These are phyloP conservation scores for Hirschfeldia incana DNA, from an alignment of 345 rosid genomes.

Conservation along the genomic window DNA sequence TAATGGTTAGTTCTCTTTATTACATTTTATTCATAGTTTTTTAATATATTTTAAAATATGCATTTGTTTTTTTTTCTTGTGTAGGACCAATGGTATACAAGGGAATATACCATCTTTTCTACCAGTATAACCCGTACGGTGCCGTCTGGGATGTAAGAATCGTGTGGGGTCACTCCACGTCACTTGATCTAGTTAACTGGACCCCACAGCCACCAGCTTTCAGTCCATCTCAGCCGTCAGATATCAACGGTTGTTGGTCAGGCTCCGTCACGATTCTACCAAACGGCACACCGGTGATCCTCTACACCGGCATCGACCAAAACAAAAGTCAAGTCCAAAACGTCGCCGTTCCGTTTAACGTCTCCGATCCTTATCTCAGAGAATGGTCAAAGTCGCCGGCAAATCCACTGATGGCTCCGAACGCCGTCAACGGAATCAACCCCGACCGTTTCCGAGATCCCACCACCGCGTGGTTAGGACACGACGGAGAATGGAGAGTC, in stretches of 20 bases:
- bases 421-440: slow-evolving; percentile 35
- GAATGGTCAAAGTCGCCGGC: slow-evolving; percentile 62
- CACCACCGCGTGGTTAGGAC: slow-evolving; percentile 66
- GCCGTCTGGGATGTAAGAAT: slow-evolving; percentile 60
- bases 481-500: slow-evolving; percentile 33
- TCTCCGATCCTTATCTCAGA: slow-evolving; percentile 62
- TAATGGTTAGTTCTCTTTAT: slow-evolving; percentile 55
- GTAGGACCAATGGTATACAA: slow-evolving; percentile 71
- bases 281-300: slow-evolving; percentile 48
- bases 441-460: slow-evolving; percentile 73
- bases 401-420: slow-evolving; percentile 60
- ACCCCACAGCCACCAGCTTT: slow-evolving; percentile 53
- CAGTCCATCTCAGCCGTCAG: slow-evolving; percentile 53
- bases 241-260: slow-evolving; percentile 71
- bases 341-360: slow-evolving; percentile 55
- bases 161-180: slow-evolving; percentile 88
- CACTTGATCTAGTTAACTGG: slow-evolving; percentile 71
- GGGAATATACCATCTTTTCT: slow-evolving; percentile 70
- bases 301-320: slow-evolving; percentile 64
- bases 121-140: slow-evolving; percentile 66
- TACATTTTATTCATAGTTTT: not conserved
- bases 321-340: slow-evolving; percentile 55
- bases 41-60: not conserved
- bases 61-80: not conserved
- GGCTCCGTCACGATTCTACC: slow-evolving; percentile 71